Evolutionary conservation across 2,329 filamentous ascomycete genomes (phyloP), one percentile per base, ranked within the genome.

Genomic region (Trichoderma koningii): DNA sequence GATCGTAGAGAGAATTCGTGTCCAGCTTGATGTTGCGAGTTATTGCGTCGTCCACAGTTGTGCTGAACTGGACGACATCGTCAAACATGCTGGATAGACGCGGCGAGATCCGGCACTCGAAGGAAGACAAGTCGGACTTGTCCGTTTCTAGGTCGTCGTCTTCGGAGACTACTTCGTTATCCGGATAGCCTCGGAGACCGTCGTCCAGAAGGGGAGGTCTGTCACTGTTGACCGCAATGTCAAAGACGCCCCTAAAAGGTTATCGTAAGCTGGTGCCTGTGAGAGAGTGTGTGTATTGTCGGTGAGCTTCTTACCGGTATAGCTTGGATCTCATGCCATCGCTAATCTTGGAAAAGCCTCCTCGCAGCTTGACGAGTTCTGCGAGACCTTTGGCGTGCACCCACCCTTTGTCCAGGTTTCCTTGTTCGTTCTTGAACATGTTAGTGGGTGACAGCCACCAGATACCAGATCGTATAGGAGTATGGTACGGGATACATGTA

Each of bases 281-380:
- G 21, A 23, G 21, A 23, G 21, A 34, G 10, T 2, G 3, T 15
- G 17, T 14, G 28, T 1, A 10, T 5, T 21, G 34, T 38, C 28
- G 34, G 12, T 14, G 3, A 52, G 26, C 2, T 47, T 15, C 41
- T 17, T 63, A 63, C 59, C 60, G 60, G 17, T 63, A 63, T 10
- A 63, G 28, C 38, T 63, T 63, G 4, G 60, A 63, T 55, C 60
- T 63, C 60, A 63, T 45, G 2, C 48, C 44, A 7, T 55, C 19
- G n/a, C 21, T 10, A 4, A 63, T 55, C 2, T 53, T 55, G 26
- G 50, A 53, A 23, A 63, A 63, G 28, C 60, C 60, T 34, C 60
- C 60, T 26, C 60, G 38, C 26, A 63, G 14, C 17, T 63, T 63
- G 47, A 63, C 60, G 41, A 63, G 60, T 17, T 63, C 60, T 10